Percentiles rank a stretch among this genome's conserved stretches.
Evolutionary conservation across 495 filamentous ascomycete species (phyloP).

Genomic region (Hyaloscypha finlandica): DNA sequence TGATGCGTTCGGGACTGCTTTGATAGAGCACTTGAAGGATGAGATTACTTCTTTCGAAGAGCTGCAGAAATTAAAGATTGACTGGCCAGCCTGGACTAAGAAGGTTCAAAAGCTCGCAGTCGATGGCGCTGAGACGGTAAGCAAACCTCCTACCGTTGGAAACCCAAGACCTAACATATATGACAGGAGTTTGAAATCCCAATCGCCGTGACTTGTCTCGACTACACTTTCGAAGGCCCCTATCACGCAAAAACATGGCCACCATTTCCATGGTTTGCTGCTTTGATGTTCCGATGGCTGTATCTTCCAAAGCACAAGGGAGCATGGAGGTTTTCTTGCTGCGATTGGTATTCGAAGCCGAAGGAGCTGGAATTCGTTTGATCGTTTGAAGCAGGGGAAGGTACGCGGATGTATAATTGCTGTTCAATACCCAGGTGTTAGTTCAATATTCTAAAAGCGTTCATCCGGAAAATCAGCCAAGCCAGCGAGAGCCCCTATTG

Average conservation of each 20-base stretch:
- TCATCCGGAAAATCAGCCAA: neutral
- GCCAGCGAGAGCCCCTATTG: neutral
- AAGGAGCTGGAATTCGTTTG: slow-evolving; percentile 37
- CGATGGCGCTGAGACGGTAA: slow-evolving; percentile 19
- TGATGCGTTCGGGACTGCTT: slow-evolving; percentile 41
- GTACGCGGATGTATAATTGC: neutral
- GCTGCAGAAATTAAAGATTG: slow-evolving; percentile 33
- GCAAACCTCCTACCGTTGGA: neutral
- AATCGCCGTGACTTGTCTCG: slow-evolving; percentile 41
- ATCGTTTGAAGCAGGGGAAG: neutral
- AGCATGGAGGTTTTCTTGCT: slow-evolving; percentile 46
- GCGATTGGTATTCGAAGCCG: slow-evolving; percentile 37
- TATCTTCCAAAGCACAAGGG: slow-evolving; percentile 35
- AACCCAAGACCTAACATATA: neutral
- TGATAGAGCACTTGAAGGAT: slow-evolving; percentile 44
- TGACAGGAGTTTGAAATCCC: slow-evolving; percentile 28
- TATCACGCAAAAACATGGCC: slow-evolving; percentile 39
- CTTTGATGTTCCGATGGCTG: slow-evolving; percentile 27
- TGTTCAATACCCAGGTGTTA: neutral
- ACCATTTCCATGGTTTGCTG: slow-evolving; percentile 34
- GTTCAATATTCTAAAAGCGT: neutral
- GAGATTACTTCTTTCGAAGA: slow-evolving; percentile 39
- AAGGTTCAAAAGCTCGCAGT: slow-evolving; percentile 28
- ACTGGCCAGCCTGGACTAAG: slow-evolving; percentile 28
- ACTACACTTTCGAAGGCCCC: slow-evolving; percentile 42